Conservation (phyloP, 257 asterid genomes). For the Solanum chmielewskii region DNA sequence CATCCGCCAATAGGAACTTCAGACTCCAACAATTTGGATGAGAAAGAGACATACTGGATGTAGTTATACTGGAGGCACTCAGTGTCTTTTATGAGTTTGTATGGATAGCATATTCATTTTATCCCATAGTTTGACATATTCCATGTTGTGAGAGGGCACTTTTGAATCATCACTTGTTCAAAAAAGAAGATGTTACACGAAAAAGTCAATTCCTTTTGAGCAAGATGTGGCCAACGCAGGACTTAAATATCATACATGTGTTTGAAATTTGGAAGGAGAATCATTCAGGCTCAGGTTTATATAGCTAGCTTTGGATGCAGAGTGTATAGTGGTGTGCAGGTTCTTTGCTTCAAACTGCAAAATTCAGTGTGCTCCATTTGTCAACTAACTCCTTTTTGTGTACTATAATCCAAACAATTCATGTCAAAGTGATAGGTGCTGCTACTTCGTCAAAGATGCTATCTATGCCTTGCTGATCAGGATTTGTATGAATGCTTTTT, state of each 20-base stretch:
- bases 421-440: not conserved
- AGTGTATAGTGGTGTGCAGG: not conserved
- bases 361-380: not conserved
- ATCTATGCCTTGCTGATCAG: not conserved
- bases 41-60: conserved; percentile 61
- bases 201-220: conserved; percentile 14
- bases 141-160: conserved; percentile 66
- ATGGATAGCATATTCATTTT: conserved; percentile 60
- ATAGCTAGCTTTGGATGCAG: conserved; percentile 26
- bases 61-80: conserved; percentile 50
- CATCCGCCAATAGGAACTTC: conserved; percentile 83
- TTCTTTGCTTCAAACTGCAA: not conserved
- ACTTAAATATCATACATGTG: conserved; percentile 67
- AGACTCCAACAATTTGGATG: conserved; percentile 49
- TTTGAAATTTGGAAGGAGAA: conserved; percentile 56
- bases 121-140: conserved; percentile 63
- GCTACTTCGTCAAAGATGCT: not conserved
- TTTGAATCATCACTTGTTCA: conserved; percentile 27
- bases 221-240: conserved; percentile 47
- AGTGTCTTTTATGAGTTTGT: conserved; percentile 62
- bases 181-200: conserved; percentile 34
- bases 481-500: not conserved
- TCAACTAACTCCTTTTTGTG: not conserved
- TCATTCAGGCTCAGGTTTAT: conserved; percentile 74
- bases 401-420: not conserved